phyloP scores from a whole-genome alignment of 106 monocot species.

The Dioscorea alata region DNA sequence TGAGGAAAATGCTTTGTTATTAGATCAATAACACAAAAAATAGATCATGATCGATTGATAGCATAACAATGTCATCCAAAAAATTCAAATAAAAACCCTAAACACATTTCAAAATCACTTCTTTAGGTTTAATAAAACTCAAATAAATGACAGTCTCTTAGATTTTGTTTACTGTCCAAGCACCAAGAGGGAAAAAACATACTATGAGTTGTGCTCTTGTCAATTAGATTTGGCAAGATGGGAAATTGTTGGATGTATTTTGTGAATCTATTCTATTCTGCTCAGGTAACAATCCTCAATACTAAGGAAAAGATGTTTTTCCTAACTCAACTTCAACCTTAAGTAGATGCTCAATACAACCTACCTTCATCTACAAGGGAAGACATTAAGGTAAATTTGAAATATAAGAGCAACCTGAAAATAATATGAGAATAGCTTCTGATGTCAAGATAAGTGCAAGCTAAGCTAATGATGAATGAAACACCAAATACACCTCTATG shows the following conservation, averaged over 20 bases:
- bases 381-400: not conserved
- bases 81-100: too few relatives aligned
- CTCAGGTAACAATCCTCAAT: slow-evolving; percentile 56
- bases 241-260: not conserved
- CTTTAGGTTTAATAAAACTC: too few relatives aligned
- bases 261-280: not conserved
- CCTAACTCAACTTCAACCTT: slow-evolving; percentile 44
- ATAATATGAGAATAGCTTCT: slow-evolving; percentile 39
- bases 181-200: too few relatives aligned
- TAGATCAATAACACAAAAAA: too few relatives aligned
- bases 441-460: slow-evolving; percentile 36
- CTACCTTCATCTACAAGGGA: slow-evolving; percentile 59
- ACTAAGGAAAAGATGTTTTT: slow-evolving; percentile 68
- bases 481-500: too few relatives aligned
- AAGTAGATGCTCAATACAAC: slow-evolving; percentile 49
- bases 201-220: not conserved
- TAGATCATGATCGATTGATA: too few relatives aligned
- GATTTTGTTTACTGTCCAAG: too few relatives aligned
- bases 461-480: slow-evolving; percentile 52
- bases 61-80: too few relatives aligned
- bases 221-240: not conserved
- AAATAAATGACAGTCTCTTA: too few relatives aligned
- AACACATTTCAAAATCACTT: too few relatives aligned
- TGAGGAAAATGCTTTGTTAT: too few relatives aligned
- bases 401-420: slow-evolving; percentile 28